These are phyloP conservation scores for Phytophthora aleatoria DNA, from an alignment of 352 stramenopile genomes.

Conservation along the genomic window DNA sequence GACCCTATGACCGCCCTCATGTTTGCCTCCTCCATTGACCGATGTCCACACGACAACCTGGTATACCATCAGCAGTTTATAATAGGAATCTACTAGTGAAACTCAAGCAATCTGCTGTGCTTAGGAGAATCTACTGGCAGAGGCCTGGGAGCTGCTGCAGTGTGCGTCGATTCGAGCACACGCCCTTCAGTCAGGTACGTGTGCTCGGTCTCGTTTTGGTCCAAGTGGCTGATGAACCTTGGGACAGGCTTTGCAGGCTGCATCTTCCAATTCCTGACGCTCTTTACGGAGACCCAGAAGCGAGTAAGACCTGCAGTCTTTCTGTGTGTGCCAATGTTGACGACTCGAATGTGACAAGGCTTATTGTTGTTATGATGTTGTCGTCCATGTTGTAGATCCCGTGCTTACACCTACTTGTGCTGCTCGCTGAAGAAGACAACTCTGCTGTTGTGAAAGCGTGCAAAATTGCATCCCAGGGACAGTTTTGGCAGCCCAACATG, in stretches of 20 bases:
- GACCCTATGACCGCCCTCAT: slow-evolving; percentile 70
- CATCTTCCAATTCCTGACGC: slow-evolving; percentile 59
- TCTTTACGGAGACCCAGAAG: slow-evolving; percentile 59
- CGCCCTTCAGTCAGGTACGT: slow-evolving; percentile 56
- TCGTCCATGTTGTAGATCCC: slow-evolving; percentile 41
- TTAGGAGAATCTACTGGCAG: slow-evolving; percentile 62
- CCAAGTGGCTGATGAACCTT: slow-evolving; percentile 4
- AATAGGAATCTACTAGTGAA: not conserved
- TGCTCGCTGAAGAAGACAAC: slow-evolving; percentile 58
- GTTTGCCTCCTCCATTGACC: slow-evolving; percentile 61
- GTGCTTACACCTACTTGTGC: slow-evolving; percentile 58
- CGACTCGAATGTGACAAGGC: slow-evolving; percentile 3
- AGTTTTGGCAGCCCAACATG: slow-evolving; percentile 80
- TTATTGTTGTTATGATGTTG: slow-evolving; percentile 15
- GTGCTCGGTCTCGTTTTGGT: not conserved
- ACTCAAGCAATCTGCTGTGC: not conserved
- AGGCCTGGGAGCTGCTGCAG: slow-evolving; percentile 62
- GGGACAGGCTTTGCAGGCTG: slow-evolving; percentile 58
- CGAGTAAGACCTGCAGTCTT: slow-evolving; percentile 40
- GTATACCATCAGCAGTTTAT: slow-evolving; percentile 27
- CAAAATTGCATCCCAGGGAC: slow-evolving; percentile 67
- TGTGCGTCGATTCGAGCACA: slow-evolving; percentile 42
- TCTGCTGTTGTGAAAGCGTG: slow-evolving; percentile 54
- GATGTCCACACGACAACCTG: slow-evolving; percentile 64
- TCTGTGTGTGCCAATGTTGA: slow-evolving; percentile 10